phyloP scores from a whole-genome alignment of 2,329 filamentous ascomycete genomes.

The Colletotrichum australisinense region DNA sequence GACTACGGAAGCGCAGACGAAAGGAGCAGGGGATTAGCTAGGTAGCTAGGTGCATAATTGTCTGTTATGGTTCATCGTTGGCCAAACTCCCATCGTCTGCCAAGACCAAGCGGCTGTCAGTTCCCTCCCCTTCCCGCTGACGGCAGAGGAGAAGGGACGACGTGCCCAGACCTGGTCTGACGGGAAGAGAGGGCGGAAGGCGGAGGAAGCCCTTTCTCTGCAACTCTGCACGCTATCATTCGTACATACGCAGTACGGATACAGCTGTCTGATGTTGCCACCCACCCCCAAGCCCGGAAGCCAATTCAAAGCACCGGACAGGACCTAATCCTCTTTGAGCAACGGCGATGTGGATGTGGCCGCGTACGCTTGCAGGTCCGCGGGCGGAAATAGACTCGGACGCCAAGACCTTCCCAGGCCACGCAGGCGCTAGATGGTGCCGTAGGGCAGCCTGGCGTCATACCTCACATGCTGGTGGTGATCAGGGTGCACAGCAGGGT shows the following conservation, averaged over 20 bases:
- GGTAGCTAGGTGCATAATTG: not conserved
- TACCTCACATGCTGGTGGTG: conserved; percentile 31
- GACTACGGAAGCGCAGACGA: not conserved
- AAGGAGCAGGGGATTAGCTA: not conserved
- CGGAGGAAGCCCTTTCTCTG: not conserved
- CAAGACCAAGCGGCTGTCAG: not conserved
- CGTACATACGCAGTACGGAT: too few relatives aligned
- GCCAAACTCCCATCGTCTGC: not conserved
- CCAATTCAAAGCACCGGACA: conserved; percentile 1
- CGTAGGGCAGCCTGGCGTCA: conserved; percentile 30
- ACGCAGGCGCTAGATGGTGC: conserved; percentile 1
- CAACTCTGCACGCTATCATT: not conserved
- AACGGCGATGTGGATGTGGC: conserved; percentile 25
- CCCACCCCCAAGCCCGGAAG: not conserved
- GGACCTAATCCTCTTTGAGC: conserved; percentile 13
- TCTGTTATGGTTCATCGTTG: not conserved
- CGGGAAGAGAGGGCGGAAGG: conserved; percentile 4
- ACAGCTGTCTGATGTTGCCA: not conserved
- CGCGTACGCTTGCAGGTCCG: conserved; percentile 29
- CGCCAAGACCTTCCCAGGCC: conserved; percentile 28
- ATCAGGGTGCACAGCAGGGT: conserved; percentile 10
- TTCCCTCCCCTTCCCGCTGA: conserved; percentile 6
- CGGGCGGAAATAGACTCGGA: conserved; percentile 27
- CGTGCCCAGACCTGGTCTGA: not conserved
- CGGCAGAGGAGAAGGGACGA: conserved; percentile 3